Percentiles rank a stretch among this genome's conserved stretches.
Evolutionary conservation across 1,139 yeast genomes (phyloP).

Genomic region (Sugiyamaella paludigena): DNA sequence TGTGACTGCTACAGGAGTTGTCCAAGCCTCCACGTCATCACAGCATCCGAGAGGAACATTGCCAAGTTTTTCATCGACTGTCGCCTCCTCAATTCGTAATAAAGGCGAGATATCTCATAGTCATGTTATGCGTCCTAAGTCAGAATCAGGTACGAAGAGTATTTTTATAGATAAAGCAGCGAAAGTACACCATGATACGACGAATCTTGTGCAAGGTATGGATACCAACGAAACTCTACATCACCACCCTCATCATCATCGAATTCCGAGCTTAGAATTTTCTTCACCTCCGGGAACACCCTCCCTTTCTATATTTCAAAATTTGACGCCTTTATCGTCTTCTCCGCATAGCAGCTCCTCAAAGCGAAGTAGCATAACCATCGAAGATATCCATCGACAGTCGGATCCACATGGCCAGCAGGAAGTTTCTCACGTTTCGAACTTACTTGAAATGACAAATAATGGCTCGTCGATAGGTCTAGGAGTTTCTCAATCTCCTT

Average conservation of each 20-base stretch:
- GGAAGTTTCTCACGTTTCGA: not conserved
- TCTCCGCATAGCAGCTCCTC: conserved; percentile 4
- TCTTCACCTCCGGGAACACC: conserved; percentile 11
- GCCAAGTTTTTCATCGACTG: too few relatives aligned
- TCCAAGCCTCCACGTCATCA: too few relatives aligned
- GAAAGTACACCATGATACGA: too few relatives aligned
- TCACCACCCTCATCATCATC: not conserved
- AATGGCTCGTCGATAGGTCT: too few relatives aligned
- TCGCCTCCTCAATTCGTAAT: not conserved
- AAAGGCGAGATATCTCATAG: not conserved
- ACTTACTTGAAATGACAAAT: too few relatives aligned
- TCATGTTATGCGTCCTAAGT: not conserved
- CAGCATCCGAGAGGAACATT: too few relatives aligned
- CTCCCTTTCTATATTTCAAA: conserved; percentile 5
- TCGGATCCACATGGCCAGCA: not conserved
- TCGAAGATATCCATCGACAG: not conserved
- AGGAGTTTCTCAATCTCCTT: too few relatives aligned
- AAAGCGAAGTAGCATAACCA: conserved; percentile 3
- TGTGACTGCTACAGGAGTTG: not conserved
- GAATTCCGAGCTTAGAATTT: not conserved
- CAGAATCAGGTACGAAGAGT: not conserved
- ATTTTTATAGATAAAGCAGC: not conserved
- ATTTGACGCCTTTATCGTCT: not conserved
- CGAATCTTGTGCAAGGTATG: not conserved
- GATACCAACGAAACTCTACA: not conserved